Percentiles rank a stretch among this genome's conserved stretches.
These are phyloP conservation scores for Trichoderma sp. DNA, from an alignment of 2,329 filamentous ascomycete species.

Conservation along the genomic window DNA sequence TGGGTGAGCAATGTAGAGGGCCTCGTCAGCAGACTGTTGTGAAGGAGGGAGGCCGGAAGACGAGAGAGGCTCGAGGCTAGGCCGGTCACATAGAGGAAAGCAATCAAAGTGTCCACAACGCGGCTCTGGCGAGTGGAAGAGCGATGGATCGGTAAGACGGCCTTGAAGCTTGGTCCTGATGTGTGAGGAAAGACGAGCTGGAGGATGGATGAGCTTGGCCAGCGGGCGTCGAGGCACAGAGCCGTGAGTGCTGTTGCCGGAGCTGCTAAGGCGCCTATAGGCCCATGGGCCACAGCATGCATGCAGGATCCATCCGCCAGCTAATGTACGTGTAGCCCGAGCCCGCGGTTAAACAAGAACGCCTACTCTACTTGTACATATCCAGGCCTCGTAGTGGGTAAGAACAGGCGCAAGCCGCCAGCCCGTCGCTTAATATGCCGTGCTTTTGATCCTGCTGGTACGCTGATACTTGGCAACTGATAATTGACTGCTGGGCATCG, in stretches of 20 bases:
- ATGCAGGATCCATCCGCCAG: conserved; percentile 21
- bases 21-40: conserved; percentile 5
- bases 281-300: not conserved
- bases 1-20: not conserved
- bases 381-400: conserved; percentile 10
- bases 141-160: conserved; percentile 12
- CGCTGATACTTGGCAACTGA: conserved; percentile 10
- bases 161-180: not conserved
- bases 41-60: not conserved
- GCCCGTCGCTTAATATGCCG: conserved; percentile 25
- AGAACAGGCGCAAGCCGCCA: conserved; percentile 28
- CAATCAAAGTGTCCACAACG: not conserved
- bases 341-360: conserved; percentile 19
- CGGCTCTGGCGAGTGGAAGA: not conserved
- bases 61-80: not conserved
- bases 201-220: not conserved
- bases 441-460: not conserved
- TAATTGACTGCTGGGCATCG: conserved; percentile 2
- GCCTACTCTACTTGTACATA: not conserved
- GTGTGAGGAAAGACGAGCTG: conserved; percentile 1
- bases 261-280: not conserved
- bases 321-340: conserved; percentile 23
- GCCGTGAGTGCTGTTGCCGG: not conserved
- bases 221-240: not conserved
- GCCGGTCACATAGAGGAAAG: not conserved